Conservation (phyloP, 2,329 filamentous ascomycete species). For the Verticillium zaregamsianum region DNA sequence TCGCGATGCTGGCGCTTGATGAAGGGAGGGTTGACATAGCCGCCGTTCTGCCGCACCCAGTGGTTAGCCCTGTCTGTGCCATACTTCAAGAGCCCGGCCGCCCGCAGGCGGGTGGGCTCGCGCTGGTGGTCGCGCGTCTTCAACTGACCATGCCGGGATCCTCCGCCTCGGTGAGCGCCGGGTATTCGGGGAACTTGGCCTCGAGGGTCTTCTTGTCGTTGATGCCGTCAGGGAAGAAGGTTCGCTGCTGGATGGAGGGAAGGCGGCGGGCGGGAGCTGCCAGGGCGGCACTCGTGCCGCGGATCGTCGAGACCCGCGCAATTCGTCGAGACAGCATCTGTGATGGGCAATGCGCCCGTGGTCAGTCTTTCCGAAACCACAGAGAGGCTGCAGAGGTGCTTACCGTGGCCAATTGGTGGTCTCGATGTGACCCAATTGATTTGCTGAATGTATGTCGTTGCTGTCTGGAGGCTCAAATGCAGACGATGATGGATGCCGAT, state of each 20-base stretch:
- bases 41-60: constrained; percentile 64
- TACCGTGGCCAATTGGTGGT: constrained; percentile 30
- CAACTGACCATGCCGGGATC: constrained; percentile 62
- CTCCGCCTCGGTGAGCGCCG: constrained; percentile 50
- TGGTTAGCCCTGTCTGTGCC: constrained; percentile 15
- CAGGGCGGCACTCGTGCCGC: constrained; percentile 24
- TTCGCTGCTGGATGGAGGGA: constrained; percentile 46
- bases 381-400: constrained; percentile 1
- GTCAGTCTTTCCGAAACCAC: not conserved
- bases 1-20: constrained; percentile 91
- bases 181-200: constrained; percentile 47
- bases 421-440: constrained; percentile 26
- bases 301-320: constrained; percentile 42
- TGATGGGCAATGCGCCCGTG: constrained; percentile 11
- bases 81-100: not conserved
- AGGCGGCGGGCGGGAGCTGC: constrained; percentile 43
- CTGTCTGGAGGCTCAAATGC: constrained; percentile 12
- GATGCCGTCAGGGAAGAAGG: constrained; percentile 48
- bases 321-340: constrained; percentile 62
- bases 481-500: constrained; percentile 13
- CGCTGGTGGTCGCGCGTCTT: not conserved
- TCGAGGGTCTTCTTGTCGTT: constrained; percentile 43
- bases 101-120: not conserved
- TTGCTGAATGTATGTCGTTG: constrained; percentile 15
- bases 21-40: constrained; percentile 72